Evolutionary conservation across 2,329 filamentous ascomycete species (phyloP), one percentile per base, ranked within the genome.

Genomic region (Penicillium sp.): DNA sequence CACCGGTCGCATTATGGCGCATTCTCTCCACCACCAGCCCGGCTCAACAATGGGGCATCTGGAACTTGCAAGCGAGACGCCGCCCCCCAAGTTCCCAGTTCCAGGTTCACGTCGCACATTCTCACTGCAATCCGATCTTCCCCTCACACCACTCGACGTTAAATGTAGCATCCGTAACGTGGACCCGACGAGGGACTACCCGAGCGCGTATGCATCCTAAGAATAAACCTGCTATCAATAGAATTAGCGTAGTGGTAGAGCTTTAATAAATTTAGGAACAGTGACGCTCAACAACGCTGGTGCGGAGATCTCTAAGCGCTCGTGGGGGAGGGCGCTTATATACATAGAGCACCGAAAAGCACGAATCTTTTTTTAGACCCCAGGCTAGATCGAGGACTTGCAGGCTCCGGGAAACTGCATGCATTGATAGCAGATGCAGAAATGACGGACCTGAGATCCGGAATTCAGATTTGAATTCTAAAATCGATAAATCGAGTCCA

Each of bases 261-360:
- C 16, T 11, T 29, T 51, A 16, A 14, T 43, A 35, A 22, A 47
- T 39, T 54, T 54, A 51, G 26, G 19, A 52, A 16, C 14, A 19
- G 19, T 22, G 39, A 42, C 39, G 39, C 22, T 42, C 19, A 22
- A 21, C 37, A 11, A 35, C 22, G 9, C 19, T 24, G 27, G 8
- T 31, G 47, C 33, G 39, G 26, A 44, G 45, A 21, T 22, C 31
- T 54, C 49, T 56, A 62, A 52, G 63, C 62, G 64, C 60, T 56
- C 60, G 54, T 48, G 52, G 35, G 37, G 39, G 26, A 24, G 49
- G 58, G 63, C 63, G 63, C 62, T 64, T 65, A 65, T 64, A 59
- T 60, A 64, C 37, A 57, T n/a, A 53, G n/a, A 54, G 45, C 29
- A 29, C 48, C 45, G 35, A 54, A 48, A 49, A 59, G 54, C 14